A percentile compares a stretch with the other conserved stretches of the same genome.
phyloP scores from a whole-genome alignment of 192 early-diverging fungal species.

The Spizellomyces sp. region DNA sequence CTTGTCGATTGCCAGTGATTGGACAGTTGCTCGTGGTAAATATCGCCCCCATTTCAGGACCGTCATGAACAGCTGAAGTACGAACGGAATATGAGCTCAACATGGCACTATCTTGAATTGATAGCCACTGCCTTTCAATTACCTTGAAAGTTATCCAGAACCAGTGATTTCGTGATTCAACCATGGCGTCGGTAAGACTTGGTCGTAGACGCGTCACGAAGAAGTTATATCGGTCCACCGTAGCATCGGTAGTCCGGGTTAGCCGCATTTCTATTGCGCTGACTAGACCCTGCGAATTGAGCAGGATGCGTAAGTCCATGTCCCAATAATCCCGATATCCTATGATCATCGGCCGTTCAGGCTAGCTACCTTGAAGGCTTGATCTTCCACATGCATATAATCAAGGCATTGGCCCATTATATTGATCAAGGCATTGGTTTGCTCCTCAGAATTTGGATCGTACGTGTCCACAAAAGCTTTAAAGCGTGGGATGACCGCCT shows the following conservation, averaged over 20 bases:
- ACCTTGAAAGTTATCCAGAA: not conserved
- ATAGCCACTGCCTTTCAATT: no score
- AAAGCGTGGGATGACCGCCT: slow-evolving; percentile 31
- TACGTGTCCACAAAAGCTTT: slow-evolving; percentile 9
- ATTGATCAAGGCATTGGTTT: slow-evolving; percentile 3
- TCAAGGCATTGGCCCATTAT: slow-evolving; percentile 10
- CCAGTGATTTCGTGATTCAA: not conserved
- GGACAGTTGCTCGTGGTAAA: slow-evolving; percentile 1
- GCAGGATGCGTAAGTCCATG: not conserved
- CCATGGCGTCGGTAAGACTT: not conserved
- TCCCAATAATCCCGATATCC: slow-evolving; percentile 2
- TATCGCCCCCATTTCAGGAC: slow-evolving; percentile 14
- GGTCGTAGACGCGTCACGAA: slow-evolving; percentile 5
- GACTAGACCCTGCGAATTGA: no score
- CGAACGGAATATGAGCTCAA: no score
- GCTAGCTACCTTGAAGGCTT: slow-evolving; percentile 4
- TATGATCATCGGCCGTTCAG: no score
- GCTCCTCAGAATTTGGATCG: slow-evolving; percentile 26
- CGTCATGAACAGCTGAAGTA: slow-evolving; percentile 4
- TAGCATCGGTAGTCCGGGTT: not conserved
- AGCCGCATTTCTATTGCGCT: not conserved
- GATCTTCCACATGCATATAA: slow-evolving; percentile 10
- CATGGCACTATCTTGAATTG: no score
- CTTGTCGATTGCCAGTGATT: slow-evolving; percentile 17
- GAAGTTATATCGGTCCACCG: slow-evolving; percentile 16